A percentile compares a stretch with the other conserved stretches of the same genome.
Conservation (phyloP, 2,329 filamentous ascomycete genomes). For the Ascochyta koolunga region DNA sequence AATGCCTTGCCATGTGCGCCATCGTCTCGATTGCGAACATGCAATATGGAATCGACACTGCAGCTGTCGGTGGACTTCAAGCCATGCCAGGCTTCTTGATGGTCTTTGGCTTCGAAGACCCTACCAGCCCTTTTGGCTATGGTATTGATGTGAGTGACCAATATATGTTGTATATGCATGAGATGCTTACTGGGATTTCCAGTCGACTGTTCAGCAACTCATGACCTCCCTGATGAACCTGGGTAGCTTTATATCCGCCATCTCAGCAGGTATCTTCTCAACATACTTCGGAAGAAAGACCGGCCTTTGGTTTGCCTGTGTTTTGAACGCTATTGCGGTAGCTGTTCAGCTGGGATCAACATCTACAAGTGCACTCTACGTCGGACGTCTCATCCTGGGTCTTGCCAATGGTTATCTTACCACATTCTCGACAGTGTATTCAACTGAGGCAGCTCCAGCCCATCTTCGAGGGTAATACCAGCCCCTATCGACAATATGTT, state of each 20-base stretch:
- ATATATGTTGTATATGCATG: not conserved
- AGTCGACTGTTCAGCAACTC: constrained; percentile 59
- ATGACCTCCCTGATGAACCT: constrained; percentile 60
- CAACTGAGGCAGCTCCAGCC: constrained; percentile 50
- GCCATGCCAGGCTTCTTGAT: constrained; percentile 55
- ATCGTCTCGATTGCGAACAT: constrained; percentile 57
- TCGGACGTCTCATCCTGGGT: constrained; percentile 51
- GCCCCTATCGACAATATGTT: not conserved
- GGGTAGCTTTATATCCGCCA: constrained; percentile 58
- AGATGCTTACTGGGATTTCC: not conserved
- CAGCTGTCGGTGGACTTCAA: constrained; percentile 50
- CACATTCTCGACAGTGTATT: constrained; percentile 59
- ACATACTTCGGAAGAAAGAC: constrained; percentile 55
- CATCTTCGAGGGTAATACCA: constrained; percentile 36
- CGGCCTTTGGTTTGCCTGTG: constrained; percentile 57
- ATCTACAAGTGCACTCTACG: constrained; percentile 41
- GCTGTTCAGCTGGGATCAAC: constrained; percentile 27
- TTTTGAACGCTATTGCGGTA: constrained; percentile 52
- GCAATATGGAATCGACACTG: constrained; percentile 60
- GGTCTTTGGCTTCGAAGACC: constrained; percentile 58
- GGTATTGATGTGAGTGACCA: constrained; percentile 49
- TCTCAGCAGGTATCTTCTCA: constrained; percentile 56
- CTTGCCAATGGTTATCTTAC: constrained; percentile 55
- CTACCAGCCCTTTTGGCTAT: constrained; percentile 45
- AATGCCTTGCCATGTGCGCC: constrained; percentile 56